Evolutionary conservation across 2,329 filamentous ascomycete genomes (phyloP).

Genomic region (Stachybotrys chlorohalonatus): DNA sequence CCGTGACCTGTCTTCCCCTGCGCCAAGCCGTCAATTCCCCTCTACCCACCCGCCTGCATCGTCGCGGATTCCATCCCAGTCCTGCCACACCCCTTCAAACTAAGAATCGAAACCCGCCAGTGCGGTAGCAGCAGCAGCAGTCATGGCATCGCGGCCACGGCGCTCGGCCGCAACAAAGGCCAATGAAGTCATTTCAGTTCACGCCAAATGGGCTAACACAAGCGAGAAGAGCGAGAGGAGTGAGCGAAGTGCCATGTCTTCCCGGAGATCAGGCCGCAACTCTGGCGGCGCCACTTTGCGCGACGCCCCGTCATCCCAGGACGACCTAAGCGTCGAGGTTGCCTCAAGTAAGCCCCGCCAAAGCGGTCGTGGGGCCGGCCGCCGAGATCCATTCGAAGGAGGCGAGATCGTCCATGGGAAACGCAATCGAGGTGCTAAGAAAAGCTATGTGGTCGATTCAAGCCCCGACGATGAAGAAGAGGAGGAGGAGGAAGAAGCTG

Average conservation of each 20-base stretch:
- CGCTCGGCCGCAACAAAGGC: constrained; percentile 33
- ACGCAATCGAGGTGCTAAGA: constrained; percentile 45
- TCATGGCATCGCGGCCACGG: constrained; percentile 39
- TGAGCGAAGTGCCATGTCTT: constrained; percentile 37
- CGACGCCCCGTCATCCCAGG: constrained; percentile 36
- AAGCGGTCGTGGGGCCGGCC: constrained; percentile 31
- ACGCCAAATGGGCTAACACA: constrained; percentile 31
- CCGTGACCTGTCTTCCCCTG: neutral
- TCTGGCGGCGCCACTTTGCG: constrained; percentile 32
- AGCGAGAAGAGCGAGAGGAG: constrained; percentile 22
- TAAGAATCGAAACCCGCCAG: constrained; percentile 8
- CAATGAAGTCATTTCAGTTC: constrained; percentile 31
- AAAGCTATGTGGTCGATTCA: constrained; percentile 52
- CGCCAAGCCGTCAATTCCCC: neutral
- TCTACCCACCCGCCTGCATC: neutral
- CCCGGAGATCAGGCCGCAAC: constrained; percentile 40
- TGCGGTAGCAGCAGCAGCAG: constrained; percentile 8
- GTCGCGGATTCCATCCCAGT: neutral
- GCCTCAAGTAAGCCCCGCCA: constrained; percentile 43
- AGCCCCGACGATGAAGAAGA: constrained; percentile 37
- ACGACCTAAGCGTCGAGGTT: constrained; percentile 44
- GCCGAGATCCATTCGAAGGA: constrained; percentile 29
- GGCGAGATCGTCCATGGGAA: constrained; percentile 41
- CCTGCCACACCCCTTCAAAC: neutral
- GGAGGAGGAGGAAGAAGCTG: constrained; percentile 26